A percentile compares a stretch with the other conserved stretches of the same genome.
Evolutionary conservation across 208 protist species (phyloP).

Genomic region (Angomonas ambiguus): DNA sequence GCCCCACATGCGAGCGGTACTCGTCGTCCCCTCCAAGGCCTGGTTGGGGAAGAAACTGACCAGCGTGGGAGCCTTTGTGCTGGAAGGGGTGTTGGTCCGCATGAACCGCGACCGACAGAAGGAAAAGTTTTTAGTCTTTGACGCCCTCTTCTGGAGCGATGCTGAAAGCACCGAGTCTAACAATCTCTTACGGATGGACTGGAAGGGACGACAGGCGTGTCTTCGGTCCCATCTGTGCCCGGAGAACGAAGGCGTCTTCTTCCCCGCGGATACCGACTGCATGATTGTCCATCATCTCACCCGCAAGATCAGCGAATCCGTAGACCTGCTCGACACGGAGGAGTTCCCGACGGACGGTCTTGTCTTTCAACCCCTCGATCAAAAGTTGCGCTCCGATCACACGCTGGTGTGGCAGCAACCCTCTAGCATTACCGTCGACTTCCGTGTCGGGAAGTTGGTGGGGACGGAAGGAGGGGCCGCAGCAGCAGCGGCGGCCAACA

Average conservation of each 20-base stretch:
- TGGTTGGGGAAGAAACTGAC: constrained; percentile 54
- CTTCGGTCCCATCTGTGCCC: constrained; percentile 40
- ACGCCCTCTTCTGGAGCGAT: constrained; percentile 76
- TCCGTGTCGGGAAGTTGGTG: constrained; percentile 56
- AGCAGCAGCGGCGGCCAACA: background rate
- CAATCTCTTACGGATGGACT: constrained; percentile 53
- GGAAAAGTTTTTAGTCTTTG: constrained; percentile 74
- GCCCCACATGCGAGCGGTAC: constrained; percentile 70
- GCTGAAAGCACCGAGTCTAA: constrained; percentile 30
- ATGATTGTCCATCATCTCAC: constrained; percentile 67
- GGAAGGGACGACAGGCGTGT: constrained; percentile 50
- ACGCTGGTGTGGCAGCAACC: constrained; percentile 69
- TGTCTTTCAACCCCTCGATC: constrained; percentile 63
- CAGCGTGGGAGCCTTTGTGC: constrained; percentile 45
- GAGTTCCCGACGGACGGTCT: constrained; percentile 70
- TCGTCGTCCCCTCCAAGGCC: constrained; percentile 44
- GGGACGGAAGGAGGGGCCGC: constrained; percentile 5
- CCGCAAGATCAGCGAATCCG: constrained; percentile 31
- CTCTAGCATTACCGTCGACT: constrained; percentile 62
- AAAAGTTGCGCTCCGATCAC: constrained; percentile 44
- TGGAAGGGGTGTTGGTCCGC: constrained; percentile 68
- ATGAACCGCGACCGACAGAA: constrained; percentile 37
- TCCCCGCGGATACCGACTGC: constrained; percentile 36
- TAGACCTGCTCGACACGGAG: constrained; percentile 56
- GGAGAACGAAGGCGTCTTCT: constrained; percentile 40